Evolutionary conservation across 2,329 filamentous ascomycete species (phyloP).

Genomic region (Lomentospora prolificans): DNA sequence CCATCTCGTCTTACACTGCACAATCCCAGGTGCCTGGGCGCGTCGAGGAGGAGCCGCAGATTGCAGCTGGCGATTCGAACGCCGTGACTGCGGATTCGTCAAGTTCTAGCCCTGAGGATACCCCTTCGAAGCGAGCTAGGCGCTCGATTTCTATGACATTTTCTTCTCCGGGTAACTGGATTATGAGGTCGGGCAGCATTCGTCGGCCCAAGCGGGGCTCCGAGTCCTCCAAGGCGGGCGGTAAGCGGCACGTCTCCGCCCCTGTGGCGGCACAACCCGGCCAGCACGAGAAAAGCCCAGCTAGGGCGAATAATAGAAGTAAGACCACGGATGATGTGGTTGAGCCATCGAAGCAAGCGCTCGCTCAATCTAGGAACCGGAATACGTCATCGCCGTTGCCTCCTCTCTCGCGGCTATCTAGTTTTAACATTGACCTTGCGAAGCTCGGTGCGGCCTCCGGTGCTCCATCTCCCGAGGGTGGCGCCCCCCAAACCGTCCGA

Average conservation of each 20-base stretch:
- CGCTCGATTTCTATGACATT: slow-evolving; percentile 53
- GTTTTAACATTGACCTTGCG: slow-evolving; percentile 43
- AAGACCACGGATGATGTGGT: slow-evolving; percentile 12
- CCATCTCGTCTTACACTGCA: background rate
- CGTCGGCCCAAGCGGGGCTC: slow-evolving; percentile 41
- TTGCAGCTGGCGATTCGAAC: background rate
- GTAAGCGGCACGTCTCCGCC: slow-evolving; percentile 44
- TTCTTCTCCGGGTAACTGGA: slow-evolving; percentile 45
- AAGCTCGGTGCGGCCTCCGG: slow-evolving; percentile 22
- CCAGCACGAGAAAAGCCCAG: slow-evolving; percentile 11
- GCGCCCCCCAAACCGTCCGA: slow-evolving; percentile 21
- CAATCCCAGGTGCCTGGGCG: background rate
- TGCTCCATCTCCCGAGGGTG: slow-evolving; percentile 12
- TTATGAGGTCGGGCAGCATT: slow-evolving; percentile 45
- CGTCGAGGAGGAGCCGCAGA: background rate
- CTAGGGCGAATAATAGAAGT: slow-evolving; percentile 12
- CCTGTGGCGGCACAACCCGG: slow-evolving; percentile 16
- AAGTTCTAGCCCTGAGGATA: slow-evolving; percentile 23
- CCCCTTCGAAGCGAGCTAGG: slow-evolving; percentile 34
- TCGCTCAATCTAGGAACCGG: slow-evolving; percentile 21
- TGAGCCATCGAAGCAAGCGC: slow-evolving; percentile 15
- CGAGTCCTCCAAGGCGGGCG: slow-evolving; percentile 2
- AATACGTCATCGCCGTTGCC: slow-evolving; percentile 47
- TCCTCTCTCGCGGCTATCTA: slow-evolving; percentile 42
- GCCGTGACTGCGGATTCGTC: background rate